Percentiles rank a stretch among this genome's conserved stretches.
Evolutionary conservation across 2,329 filamentous ascomycete genomes (phyloP).

Genomic region (Capronia epimyces): DNA sequence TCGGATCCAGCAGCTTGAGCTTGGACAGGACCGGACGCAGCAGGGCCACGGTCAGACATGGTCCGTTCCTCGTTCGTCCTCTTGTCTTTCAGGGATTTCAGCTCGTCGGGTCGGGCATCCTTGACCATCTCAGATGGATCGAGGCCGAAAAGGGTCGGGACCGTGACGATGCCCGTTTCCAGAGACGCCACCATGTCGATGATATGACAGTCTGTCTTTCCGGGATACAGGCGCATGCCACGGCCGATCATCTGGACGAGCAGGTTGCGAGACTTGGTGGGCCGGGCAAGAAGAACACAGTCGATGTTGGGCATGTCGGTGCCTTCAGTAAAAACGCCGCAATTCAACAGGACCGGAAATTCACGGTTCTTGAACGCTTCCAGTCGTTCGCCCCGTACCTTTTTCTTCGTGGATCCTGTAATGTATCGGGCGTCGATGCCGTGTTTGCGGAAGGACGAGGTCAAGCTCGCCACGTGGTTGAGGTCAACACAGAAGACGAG

Average conservation of each 20-base stretch:
- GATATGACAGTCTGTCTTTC: slow-evolving; percentile 83
- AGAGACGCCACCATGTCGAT: slow-evolving; percentile 93
- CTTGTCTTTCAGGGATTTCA: slow-evolving; percentile 47
- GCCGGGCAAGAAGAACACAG: slow-evolving; percentile 79
- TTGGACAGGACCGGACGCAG: background rate
- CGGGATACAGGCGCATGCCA: slow-evolving; percentile 75
- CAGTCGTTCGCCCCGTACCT: slow-evolving; percentile 64
- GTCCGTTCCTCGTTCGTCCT: slow-evolving; percentile 28
- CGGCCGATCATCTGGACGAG: slow-evolving; percentile 97
- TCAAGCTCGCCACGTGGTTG: slow-evolving; percentile 70
- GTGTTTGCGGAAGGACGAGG: slow-evolving; percentile 65
- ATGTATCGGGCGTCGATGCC: slow-evolving; percentile 81
- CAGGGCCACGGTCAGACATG: slow-evolving; percentile 1
- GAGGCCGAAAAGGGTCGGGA: slow-evolving; percentile 86
- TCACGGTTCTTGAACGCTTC: slow-evolving; percentile 69
- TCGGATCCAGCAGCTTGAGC: slow-evolving; percentile 28
- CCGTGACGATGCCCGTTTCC: slow-evolving; percentile 77
- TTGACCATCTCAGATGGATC: slow-evolving; percentile 74
- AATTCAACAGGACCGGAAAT: slow-evolving; percentile 87
- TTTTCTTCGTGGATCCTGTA: slow-evolving; percentile 70
- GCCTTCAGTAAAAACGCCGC: slow-evolving; percentile 92
- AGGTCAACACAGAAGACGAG: slow-evolving; percentile 93
- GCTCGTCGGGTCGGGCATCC: slow-evolving; percentile 56
- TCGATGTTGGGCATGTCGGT: slow-evolving; percentile 98
- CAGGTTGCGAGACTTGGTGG: slow-evolving; percentile 86